Conservation (phyloP, 306 rosid species). For the Cicer cuneatum region DNA sequence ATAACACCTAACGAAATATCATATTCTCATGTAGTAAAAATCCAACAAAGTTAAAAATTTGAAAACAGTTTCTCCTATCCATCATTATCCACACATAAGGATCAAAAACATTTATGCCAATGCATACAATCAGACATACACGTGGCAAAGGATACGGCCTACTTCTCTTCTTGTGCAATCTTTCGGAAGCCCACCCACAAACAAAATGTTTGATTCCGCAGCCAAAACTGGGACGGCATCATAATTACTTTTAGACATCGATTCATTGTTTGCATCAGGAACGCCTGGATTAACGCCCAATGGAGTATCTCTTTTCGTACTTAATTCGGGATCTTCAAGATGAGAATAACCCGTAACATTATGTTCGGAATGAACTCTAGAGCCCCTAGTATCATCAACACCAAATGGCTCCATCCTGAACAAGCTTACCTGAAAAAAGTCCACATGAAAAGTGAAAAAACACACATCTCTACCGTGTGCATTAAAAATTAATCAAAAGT, state of each 20-base stretch:
- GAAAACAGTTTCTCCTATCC: slow-evolving; percentile 9
- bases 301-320: slow-evolving; percentile 48
- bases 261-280: slow-evolving; percentile 50
- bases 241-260: slow-evolving; percentile 47
- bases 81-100: background rate
- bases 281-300: slow-evolving; percentile 47
- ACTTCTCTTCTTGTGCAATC: slow-evolving; percentile 93
- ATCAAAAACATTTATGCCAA: slow-evolving; percentile 31
- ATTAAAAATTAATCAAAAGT: background rate
- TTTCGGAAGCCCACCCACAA: slow-evolving; percentile 74
- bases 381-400: slow-evolving; percentile 46
- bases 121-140: slow-evolving; percentile 27
- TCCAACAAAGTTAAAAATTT: slow-evolving; percentile 21
- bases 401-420: slow-evolving; percentile 50
- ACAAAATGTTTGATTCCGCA: slow-evolving; percentile 69
- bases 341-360: slow-evolving; percentile 49
- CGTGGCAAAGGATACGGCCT: slow-evolving; percentile 75
- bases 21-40: background rate
- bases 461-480: background rate
- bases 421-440: slow-evolving; percentile 53
- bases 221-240: slow-evolving; percentile 44
- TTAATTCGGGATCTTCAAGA: slow-evolving; percentile 45
- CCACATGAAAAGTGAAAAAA: slow-evolving; percentile 5
- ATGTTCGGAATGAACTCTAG: slow-evolving; percentile 53
- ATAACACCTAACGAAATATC: background rate